These are phyloP conservation scores for Diplogelasinospora grovesii DNA, from an alignment of 495 filamentous ascomycete species.

Conservation along the genomic window DNA sequence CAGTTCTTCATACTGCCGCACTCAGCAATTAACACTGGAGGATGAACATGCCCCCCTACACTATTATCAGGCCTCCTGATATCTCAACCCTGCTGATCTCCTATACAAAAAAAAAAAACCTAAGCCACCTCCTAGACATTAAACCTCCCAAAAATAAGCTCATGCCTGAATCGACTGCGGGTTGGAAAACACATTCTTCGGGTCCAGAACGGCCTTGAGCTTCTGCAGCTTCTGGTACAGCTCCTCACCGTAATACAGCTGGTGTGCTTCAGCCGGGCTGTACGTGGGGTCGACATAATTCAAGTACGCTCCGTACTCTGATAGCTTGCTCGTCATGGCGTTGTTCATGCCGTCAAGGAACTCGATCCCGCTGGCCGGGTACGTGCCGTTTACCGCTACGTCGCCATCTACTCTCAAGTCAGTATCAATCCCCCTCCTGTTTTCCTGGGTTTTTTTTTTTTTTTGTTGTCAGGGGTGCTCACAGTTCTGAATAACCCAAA, in stretches of 20 bases:
- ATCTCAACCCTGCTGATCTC: too few relatives aligned
- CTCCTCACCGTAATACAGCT: conserved; percentile 11
- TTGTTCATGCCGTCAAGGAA: conserved; percentile 12
- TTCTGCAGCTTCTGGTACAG: conserved; percentile 2
- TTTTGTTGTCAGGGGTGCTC: neutral
- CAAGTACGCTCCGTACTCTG: conserved; percentile 6
- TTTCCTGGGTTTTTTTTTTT: too few relatives aligned
- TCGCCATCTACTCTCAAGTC: neutral
- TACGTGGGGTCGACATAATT: conserved; percentile 11
- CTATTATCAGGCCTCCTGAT: too few relatives aligned
- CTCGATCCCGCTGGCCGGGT: conserved; percentile 3
- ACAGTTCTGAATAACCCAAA: conserved; percentile 16
- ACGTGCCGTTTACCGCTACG: neutral
- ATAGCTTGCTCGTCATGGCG: conserved; percentile 1
- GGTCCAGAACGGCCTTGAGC: conserved; percentile 8
- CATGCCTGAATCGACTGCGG: conserved; percentile 11
- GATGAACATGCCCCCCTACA: too few relatives aligned
- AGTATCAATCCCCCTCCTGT: neutral
- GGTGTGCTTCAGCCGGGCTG: conserved; percentile 4
- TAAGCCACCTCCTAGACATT: too few relatives aligned
- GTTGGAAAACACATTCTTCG: conserved; percentile 11
- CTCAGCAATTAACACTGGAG: too few relatives aligned
- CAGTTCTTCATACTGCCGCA: too few relatives aligned
- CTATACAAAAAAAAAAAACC: too few relatives aligned
- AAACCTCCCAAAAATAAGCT: too few relatives aligned